Percentiles rank a stretch among this genome's conserved stretches.
Conservation (phyloP, 2,329 filamentous ascomycete genomes). For the Chaetomium sp. region DNA sequence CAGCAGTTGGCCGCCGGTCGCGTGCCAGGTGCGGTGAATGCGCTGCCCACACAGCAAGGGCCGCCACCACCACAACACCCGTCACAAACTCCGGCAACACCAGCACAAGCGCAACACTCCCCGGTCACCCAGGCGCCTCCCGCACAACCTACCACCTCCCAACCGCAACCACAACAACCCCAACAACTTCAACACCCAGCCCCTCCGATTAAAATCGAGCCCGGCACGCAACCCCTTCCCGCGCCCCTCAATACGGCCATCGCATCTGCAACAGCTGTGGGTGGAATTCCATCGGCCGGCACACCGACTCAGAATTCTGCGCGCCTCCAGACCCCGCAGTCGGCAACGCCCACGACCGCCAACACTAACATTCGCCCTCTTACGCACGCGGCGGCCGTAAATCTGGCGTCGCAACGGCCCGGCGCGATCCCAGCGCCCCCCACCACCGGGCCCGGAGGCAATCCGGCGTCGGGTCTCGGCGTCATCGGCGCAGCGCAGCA, state of each 20-base stretch:
- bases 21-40: constrained; percentile 32
- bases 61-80: constrained; percentile 17
- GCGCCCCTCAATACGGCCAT: constrained; percentile 54
- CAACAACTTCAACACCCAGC: constrained; percentile 36
- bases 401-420: constrained; percentile 47
- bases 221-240: constrained; percentile 40
- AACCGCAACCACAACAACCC: constrained; percentile 36
- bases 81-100: constrained; percentile 28
- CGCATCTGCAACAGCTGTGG: constrained; percentile 41
- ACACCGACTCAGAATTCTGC: constrained; percentile 53
- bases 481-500: constrained; percentile 40
- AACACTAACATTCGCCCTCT: constrained; percentile 48
- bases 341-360: constrained; percentile 43
- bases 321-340: constrained; percentile 55
- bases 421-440: constrained; percentile 32
- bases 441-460: constrained; percentile 22
- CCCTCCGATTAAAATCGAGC: constrained; percentile 44
- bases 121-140: constrained; percentile 26
- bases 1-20: constrained; percentile 42
- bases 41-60: constrained; percentile 32
- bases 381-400: constrained; percentile 54
- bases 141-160: constrained; percentile 16
- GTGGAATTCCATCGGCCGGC: constrained; percentile 46
- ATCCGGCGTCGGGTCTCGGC: constrained; percentile 37
- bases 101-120: constrained; percentile 29